Conservation (phyloP, 2,329 filamentous ascomycete species). For the Venturia nashicola region DNA sequence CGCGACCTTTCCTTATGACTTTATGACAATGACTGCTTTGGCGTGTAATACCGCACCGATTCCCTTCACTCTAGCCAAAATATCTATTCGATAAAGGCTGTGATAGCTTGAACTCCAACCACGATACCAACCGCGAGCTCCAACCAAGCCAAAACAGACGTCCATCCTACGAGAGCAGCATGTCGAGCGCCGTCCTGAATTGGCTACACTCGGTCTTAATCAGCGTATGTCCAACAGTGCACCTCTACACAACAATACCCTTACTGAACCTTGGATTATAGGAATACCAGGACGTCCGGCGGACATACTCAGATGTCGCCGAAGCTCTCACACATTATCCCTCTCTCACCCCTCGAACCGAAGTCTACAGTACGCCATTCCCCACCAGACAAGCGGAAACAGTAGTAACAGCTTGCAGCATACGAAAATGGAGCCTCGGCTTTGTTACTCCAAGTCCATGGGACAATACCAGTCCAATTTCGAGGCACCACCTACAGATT, state of each 20-base stretch:
- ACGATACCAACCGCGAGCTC: not conserved
- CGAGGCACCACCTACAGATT: constrained; percentile 83
- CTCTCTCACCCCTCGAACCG: constrained; percentile 72
- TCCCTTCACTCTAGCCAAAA: not conserved
- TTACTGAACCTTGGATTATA: constrained; percentile 26
- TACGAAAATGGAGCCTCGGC: constrained; percentile 81
- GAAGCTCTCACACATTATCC: constrained; percentile 69
- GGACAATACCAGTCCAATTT: constrained; percentile 85
- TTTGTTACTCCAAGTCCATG: constrained; percentile 72
- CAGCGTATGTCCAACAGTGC: constrained; percentile 16
- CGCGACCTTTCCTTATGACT: not conserved
- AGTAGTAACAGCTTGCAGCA: constrained; percentile 37
- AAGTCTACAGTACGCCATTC: constrained; percentile 71
- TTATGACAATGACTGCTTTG: not conserved
- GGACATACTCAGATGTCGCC: constrained; percentile 84
- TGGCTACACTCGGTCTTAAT: constrained; percentile 91
- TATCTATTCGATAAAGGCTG: not conserved
- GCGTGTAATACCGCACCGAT: not conserved
- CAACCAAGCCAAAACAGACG: not conserved
- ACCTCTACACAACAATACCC: not conserved
- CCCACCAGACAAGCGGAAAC: not conserved
- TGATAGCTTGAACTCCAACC: not conserved
- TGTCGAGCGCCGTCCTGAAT: constrained; percentile 50
- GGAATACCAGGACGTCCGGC: constrained; percentile 90
- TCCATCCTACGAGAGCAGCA: not conserved